Base-by-base conservation (phyloP, 371 early-diverging fungal genomes). In the Mortierella sp. region DNA sequence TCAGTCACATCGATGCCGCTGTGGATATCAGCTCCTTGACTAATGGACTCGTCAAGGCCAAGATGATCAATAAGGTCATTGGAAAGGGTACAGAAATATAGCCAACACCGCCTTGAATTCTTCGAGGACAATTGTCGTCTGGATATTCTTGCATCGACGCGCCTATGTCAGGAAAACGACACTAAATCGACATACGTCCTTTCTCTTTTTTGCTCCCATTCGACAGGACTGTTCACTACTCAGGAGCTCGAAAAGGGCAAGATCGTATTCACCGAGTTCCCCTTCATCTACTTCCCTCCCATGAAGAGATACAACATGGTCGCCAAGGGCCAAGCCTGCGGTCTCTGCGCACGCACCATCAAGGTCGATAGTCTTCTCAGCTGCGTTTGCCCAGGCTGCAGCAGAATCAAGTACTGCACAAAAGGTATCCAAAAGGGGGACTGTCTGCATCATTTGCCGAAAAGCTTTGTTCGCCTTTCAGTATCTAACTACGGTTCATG, bases 231-330 rank as follows among this genome's bases (percentile, higher is more conserved):
- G 54, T 92, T 94, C 87, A 91, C 94, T 7, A 86, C 91, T 1
- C 85, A 90, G 45, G 93, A 92, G 79, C 90, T 94, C 44, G 88
- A 84, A 44, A 90, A 90, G 78, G 91, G 90, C 55, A 91, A 89
- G 24, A 89, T 88, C 1, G 47, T 94, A 26, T 94, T 93, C 73
- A 89, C 90, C 34, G 94, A 94, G 50, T 90, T 91, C 24, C 94
- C 94, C 0, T 92, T 92, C 81, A 83, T 90, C n/a, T 94, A 91
- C 80, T 93, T 92, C 70, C 93, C 94, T 16, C 91, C 91, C 21
- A 92, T 93, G 93, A 91, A 93, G 81, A 89, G 89, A 24, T 91
- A 90, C 74, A 79, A 81, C 54, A 79, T 89, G 75, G 86, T 89
- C n/a, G 83, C 88, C 38, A 82, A 77, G 13, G 92, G 92, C 48